These are phyloP conservation scores for Misopates orontium DNA, from an alignment of 257 asterid genomes.

Conservation along the genomic window DNA sequence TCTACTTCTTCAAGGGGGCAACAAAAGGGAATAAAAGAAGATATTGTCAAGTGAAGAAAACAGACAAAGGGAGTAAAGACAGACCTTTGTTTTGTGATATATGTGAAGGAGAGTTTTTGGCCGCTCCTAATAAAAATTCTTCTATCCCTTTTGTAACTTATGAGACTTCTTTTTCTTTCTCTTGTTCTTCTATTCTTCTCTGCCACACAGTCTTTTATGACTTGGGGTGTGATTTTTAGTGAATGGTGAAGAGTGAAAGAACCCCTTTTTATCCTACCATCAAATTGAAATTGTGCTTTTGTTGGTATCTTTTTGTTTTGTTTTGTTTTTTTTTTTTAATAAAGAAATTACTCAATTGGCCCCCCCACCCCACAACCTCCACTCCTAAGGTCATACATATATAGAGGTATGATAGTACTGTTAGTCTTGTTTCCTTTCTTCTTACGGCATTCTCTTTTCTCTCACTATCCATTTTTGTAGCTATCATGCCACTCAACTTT, in stretches of 20 bases:
- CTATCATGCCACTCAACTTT: constrained; percentile 33
- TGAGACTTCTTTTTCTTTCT: constrained; percentile 8
- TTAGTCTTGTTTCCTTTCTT: constrained; percentile 61
- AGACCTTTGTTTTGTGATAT: constrained; percentile 36
- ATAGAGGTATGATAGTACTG: constrained; percentile 50
- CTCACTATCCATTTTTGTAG: constrained; percentile 45
- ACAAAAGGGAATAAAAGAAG: constrained; percentile 29
- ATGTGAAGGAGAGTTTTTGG: constrained; percentile 22
- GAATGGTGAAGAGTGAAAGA: constrained; percentile 35
- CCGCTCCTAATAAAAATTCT: constrained; percentile 6
- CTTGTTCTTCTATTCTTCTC: constrained; percentile 12
- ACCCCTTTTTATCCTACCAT: constrained; percentile 47
- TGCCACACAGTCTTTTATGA: constrained; percentile 31
- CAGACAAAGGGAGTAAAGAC: constrained; percentile 34
- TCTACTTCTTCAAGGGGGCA: constrained; percentile 29
- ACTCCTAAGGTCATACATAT: constrained; percentile 24
- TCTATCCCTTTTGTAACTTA: background rate
- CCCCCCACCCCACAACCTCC: constrained; percentile 28
- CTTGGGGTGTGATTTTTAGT: constrained; percentile 14
- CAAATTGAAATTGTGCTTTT: constrained; percentile 32
- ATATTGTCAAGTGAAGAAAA: constrained; percentile 22
- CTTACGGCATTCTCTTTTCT: constrained; percentile 65
- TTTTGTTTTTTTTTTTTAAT: constrained; percentile 20
- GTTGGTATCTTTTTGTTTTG: constrained; percentile 44
- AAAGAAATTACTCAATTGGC: background rate